These are phyloP conservation scores for Cercophora newfieldiana DNA, from an alignment of 495 filamentous ascomycete species.

Conservation along the genomic window DNA sequence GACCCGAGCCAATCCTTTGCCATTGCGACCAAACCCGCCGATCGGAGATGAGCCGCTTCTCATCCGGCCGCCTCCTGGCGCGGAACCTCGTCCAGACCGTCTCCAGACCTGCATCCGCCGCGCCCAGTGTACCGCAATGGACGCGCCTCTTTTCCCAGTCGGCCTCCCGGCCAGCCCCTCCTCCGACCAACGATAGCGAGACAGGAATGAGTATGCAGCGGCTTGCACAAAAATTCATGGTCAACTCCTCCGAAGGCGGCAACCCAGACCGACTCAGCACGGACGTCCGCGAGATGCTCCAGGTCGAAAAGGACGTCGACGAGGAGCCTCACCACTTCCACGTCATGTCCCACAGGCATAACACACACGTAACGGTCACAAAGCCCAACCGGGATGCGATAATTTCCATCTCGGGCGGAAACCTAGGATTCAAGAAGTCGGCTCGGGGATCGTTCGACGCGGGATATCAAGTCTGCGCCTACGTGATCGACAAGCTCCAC, in stretches of 20 bases:
- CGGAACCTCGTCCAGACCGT: constrained; percentile 35
- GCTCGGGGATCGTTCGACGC: constrained; percentile 81
- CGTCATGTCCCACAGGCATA: constrained; percentile 84
- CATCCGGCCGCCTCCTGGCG: constrained; percentile 48
- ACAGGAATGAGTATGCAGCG: constrained; percentile 7
- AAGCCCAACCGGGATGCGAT: constrained; percentile 74
- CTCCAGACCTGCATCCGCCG: constrained; percentile 26
- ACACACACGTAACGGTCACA: constrained; percentile 86
- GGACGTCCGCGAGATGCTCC: constrained; percentile 23
- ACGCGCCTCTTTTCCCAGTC: constrained; percentile 47
- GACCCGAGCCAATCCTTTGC: constrained; percentile 1
- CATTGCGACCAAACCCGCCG: constrained; percentile 10
- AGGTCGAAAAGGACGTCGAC: constrained; percentile 25
- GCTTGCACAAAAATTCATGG: constrained; percentile 9
- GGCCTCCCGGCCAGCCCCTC: constrained; percentile 1
- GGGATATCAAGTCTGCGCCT: constrained; percentile 84
- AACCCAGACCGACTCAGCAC: neutral
- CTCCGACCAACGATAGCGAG: neutral
- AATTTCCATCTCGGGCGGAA: constrained; percentile 73
- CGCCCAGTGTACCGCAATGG: constrained; percentile 33
- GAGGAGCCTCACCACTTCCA: constrained; percentile 76
- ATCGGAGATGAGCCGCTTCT: constrained; percentile 44
- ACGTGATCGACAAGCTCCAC: constrained; percentile 74
- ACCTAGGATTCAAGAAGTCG: constrained; percentile 82
- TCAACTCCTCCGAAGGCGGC: constrained; percentile 8